These are phyloP conservation scores for Alectoria sarmentosa DNA, from an alignment of 495 filamentous ascomycete genomes.

Conservation along the genomic window DNA sequence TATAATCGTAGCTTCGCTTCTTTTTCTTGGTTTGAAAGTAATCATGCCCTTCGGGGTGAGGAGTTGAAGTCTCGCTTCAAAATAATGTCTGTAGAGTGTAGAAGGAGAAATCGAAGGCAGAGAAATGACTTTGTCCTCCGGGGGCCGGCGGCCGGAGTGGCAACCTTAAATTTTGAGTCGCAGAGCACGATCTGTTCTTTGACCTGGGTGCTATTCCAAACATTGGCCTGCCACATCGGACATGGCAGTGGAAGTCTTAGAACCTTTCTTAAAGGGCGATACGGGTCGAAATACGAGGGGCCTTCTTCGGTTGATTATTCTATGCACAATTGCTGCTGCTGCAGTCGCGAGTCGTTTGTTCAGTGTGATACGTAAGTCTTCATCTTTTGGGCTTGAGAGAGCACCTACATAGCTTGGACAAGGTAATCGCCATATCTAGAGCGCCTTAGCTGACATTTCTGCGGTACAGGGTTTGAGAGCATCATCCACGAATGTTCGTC, in stretches of 20 bases:
- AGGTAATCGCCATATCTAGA: conserved; percentile 9
- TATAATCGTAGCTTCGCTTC: too few species aligned
- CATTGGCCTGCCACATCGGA: conserved; percentile 10
- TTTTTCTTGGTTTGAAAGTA: too few species aligned
- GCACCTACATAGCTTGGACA: conserved; percentile 6
- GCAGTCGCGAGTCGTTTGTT: conserved; percentile 93
- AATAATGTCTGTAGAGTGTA: neutral
- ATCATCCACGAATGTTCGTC: conserved; percentile 98
- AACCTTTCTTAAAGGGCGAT: conserved; percentile 58
- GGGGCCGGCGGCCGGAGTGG: neutral
- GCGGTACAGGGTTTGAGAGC: conserved; percentile 78
- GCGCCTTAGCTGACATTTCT: conserved; percentile 7
- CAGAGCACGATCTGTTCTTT: conserved; percentile 21
- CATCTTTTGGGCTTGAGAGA: conserved; percentile 6
- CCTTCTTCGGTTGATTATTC: conserved; percentile 83
- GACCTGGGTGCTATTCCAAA: conserved; percentile 5
- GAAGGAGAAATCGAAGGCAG: neutral
- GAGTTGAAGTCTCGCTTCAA: too few species aligned
- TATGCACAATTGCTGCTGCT: conserved; percentile 84
- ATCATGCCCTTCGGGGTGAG: too few species aligned
- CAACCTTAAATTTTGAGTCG: conserved; percentile 17
- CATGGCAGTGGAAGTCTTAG: conserved; percentile 47
- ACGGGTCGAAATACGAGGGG: conserved; percentile 72
- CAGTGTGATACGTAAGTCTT: conserved; percentile 83
- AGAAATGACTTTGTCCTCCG: neutral